Base-by-base conservation (phyloP, 2,329 filamentous ascomycete genomes). In the Exophiala spinifera region DNA sequence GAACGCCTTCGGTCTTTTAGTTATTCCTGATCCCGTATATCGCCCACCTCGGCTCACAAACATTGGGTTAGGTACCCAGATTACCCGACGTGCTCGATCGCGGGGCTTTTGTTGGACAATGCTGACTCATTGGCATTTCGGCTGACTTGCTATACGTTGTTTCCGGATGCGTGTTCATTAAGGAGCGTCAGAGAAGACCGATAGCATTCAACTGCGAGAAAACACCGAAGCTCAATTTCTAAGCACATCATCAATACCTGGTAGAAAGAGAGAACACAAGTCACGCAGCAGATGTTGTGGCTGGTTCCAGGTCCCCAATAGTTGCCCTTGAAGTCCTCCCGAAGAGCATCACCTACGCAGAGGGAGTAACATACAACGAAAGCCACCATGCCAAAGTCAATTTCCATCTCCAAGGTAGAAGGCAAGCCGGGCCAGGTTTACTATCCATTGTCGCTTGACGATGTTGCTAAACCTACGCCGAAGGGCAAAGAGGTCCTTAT, bases 341-440 rank as follows among this genome's bases (percentile, higher is more conserved):
- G 17, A n/a, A 17, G 37, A 31, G 28, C 28, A 31, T 31, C 28
- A 11, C 28, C 28, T 11, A 10, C 7, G 3, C 28, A 10, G 28
- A 31, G 28, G 7, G 11, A 31, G 28, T 10, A n/a, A 31, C 10
- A 10, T 7, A 31, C 7, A 31, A 31, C 28, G 28, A 31, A 5
- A 31, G 10, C 10, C 42, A 28, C 19, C 46, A 75, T 76, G 73
- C 74, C 73, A 1, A 74, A 74, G 61, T 68, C 73, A 54, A 66
- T 77, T 44, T 74, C 72, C 50, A 69, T 77, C 50, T 66, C 67
- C 39, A 64, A 71, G 53, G 76, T 87, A 48, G 72, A 72, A 8
- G 74, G 74, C 64, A 92, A 91, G 74, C 91, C 91, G 7, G 91
- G 91, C 54, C 77, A 91, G 71, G 91, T 95, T 61, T 96, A 92